Base-by-base conservation (phyloP, 2,329 filamentous ascomycete species). In the Aureobasidium sp. region DNA sequence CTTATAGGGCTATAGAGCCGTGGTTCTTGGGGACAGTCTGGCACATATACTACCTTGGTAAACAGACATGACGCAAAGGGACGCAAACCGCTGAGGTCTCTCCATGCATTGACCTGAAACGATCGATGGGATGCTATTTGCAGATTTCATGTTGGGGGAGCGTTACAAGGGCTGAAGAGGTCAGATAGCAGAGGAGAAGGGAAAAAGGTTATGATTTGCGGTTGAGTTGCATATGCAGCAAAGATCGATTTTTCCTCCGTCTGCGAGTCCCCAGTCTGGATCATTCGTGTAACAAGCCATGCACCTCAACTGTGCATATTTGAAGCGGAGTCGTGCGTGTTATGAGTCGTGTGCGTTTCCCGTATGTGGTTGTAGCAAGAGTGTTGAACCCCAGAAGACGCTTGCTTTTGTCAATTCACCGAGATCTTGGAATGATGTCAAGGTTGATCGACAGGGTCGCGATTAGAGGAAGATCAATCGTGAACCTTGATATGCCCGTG, bases 381-480 rank as follows among this genome's bases (percentile, higher is more conserved):
- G 31, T 41, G 51, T 55, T 55, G 51, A 52, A 52, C 34, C 14
- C 20, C 49, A 27, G 20, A 9, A 39, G 51, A 42, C 41, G 51
- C 37, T 55, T 48, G 45, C 29, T 55, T 55, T 55, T 42, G 51
- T 42, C 51, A 42, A 41, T 29, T 36, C 29, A 36, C 47, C 47
- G 47, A 51, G 47, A 51, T 51, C 47, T 34, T 51, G 47, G 47
- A 29, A 51, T 51, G 47, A 51, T 51, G 47, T 51, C 47, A 51
- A 36, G 47, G n/a, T 44, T 51, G 47, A 51, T 36, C 47, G 47
- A 36, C 47, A 51, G 47, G 47, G 47, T 51, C 29, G n/a, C 14
- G 25, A 11, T 48, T 48, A 5, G 29, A 36, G 9, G 47, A 29
- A 36, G 47, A 20, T 51, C 47, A 29, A 39, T 22, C 36, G 12